Evolutionary conservation across 2,329 filamentous ascomycete genomes (phyloP).

Genomic region (Allantophomopsis cytisporea): DNA sequence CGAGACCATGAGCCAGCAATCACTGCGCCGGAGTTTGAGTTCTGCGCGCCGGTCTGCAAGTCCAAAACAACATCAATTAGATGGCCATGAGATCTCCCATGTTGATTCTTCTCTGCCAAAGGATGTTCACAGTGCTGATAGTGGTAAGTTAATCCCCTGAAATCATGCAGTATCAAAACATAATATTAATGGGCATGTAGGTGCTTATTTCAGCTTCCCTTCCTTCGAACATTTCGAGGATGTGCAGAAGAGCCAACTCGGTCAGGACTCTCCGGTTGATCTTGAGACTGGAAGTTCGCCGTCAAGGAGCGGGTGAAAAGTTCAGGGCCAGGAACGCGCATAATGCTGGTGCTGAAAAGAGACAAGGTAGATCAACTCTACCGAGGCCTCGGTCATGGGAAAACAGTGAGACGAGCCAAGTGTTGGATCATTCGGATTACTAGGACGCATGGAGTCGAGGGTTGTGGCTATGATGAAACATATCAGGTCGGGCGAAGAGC

Average conservation of each 20-base stretch:
- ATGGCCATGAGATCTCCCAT: neutral
- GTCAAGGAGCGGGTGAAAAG: too few species aligned
- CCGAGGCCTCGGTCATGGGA: too few species aligned
- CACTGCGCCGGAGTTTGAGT: neutral
- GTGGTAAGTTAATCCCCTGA: neutral
- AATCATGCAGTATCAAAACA: neutral
- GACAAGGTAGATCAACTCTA: too few species aligned
- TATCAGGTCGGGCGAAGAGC: too few species aligned
- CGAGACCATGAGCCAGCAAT: conserved; percentile 20
- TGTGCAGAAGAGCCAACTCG: conserved; percentile 23
- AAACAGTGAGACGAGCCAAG: too few species aligned
- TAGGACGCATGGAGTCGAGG: too few species aligned
- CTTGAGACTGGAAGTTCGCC: too few species aligned
- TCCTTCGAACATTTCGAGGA: conserved; percentile 57
- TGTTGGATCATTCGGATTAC: too few species aligned
- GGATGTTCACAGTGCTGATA: neutral
- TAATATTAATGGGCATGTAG: conserved; percentile 13
- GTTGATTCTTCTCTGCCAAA: neutral
- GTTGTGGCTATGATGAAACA: too few species aligned
- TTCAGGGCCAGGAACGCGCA: too few species aligned
- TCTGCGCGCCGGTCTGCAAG: neutral
- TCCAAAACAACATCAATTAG: neutral
- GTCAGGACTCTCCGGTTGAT: too few species aligned
- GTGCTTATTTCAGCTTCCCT: conserved; percentile 60
- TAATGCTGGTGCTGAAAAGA: too few species aligned